Percentiles rank a stretch among this genome's conserved stretches.
Evolutionary conservation across 192 early-diverging fungal genomes (phyloP).

Genomic region (Endogone sp.): DNA sequence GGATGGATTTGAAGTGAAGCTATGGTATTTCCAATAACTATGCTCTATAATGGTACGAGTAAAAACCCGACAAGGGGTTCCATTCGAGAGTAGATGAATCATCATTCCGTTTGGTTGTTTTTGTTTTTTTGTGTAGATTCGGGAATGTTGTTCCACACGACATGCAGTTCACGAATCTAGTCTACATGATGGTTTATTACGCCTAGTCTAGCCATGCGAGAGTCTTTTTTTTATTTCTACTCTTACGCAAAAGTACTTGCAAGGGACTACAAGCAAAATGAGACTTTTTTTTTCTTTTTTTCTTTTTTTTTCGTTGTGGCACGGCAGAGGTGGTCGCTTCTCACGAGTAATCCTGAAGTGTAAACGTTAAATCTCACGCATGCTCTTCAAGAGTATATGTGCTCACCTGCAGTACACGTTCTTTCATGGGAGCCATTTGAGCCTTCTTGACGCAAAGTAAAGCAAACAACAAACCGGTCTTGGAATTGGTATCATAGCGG

Average conservation of each 20-base stretch:
- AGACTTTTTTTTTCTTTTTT: not conserved
- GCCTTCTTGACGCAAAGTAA: slow-evolving; percentile 1
- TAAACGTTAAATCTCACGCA: too few species aligned
- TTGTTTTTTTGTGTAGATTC: not conserved
- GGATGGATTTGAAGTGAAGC: not conserved
- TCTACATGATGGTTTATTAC: not conserved
- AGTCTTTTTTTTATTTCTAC: not conserved
- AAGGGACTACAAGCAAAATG: not conserved
- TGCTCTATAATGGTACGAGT: too few species aligned
- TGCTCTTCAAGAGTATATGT: not conserved
- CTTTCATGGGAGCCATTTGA: not conserved
- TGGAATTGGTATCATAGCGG: not conserved
- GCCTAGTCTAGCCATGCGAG: not conserved
- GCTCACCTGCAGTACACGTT: not conserved
- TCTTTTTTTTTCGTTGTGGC: not conserved
- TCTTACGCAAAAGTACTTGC: too few species aligned
- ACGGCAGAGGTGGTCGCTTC: not conserved
- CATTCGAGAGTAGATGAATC: not conserved
- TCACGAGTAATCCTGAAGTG: not conserved
- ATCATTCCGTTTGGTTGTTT: too few species aligned
- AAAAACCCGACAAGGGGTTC: not conserved
- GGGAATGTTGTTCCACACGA: not conserved
- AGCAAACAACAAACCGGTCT: not conserved
- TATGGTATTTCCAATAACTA: not conserved
- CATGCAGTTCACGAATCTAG: not conserved